Evolutionary conservation across 768 basidiomycete species (phyloP).

Genomic region (Russula dissimulans): DNA sequence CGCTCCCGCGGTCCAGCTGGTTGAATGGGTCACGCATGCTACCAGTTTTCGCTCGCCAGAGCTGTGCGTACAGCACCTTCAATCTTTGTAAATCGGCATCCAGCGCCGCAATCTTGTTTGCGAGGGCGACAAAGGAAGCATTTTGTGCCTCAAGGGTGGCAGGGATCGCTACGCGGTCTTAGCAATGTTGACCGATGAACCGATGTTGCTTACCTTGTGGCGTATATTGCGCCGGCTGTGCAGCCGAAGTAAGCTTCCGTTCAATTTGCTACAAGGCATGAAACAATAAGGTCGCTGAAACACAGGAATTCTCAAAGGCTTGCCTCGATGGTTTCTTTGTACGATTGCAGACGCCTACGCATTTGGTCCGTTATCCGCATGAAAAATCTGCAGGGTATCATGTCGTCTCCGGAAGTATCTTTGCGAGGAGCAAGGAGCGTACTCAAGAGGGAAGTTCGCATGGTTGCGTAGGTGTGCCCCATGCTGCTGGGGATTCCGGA

Average conservation of each 20-base stretch:
- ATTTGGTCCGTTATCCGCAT: constrained; percentile 62
- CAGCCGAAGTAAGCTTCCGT: constrained; percentile 63
- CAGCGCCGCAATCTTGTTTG: constrained; percentile 63
- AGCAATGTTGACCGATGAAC: constrained; percentile 1
- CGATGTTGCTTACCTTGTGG: constrained; percentile 51
- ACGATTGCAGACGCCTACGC: constrained; percentile 64
- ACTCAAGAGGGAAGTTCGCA: constrained; percentile 79
- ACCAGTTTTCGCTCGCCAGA: constrained; percentile 74
- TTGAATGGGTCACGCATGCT: constrained; percentile 80
- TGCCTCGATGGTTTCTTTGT: constrained; percentile 71
- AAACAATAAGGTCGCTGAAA: neutral
- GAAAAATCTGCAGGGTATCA: constrained; percentile 47
- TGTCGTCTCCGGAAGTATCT: neutral
- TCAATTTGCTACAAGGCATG: constrained; percentile 58
- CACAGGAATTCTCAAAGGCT: neutral
- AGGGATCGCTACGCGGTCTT: constrained; percentile 45
- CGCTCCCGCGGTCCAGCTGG: constrained; percentile 32
- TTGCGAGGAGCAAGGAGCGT: constrained; percentile 22
- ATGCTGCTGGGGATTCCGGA: constrained; percentile 64
- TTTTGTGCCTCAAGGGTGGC: constrained; percentile 77
- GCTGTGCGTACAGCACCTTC: constrained; percentile 62
- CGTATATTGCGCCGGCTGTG: constrained; percentile 53
- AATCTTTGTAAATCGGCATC: constrained; percentile 71
- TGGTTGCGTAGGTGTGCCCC: constrained; percentile 66
- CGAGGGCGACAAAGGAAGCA: constrained; percentile 64